Base-by-base conservation (phyloP, 129 eudicot species). In the Artemisia argyi region DNA sequence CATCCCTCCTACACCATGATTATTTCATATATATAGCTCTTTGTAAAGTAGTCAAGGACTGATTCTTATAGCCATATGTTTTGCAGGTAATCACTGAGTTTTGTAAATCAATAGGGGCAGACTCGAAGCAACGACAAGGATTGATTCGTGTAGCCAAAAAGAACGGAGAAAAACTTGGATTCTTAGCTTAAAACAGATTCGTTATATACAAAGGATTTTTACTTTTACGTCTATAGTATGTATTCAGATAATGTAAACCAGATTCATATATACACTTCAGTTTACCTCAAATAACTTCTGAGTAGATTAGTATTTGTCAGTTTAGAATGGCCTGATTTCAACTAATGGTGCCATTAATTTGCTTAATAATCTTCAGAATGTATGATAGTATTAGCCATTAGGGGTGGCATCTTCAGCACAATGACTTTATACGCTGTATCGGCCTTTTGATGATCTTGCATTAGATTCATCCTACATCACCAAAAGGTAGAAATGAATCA, bases 21-120 rank as follows among this genome's bases (percentile, higher is more conserved):
- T 39, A 7, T 1, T 39, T 39, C 2, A 39, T 39, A 39, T 39
- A 7, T 39, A 39, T 0, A 1, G 2, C 9, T 39, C 46, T 39
- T 39, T 39, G 10, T 0, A 39, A 39, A 1, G 46, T 39, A 39
- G 2, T 39, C 46, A 39, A 24, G 26, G n/a, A n/a, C n/a, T n/a
- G n/a, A n/a, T n/a, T n/a, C n/a, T n/a, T n/a, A n/a, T n/a, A n/a
- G n/a, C n/a, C n/a, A n/a, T n/a, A n/a, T 62, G 49, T 49, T 32
- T 71, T 77, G 51, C 86, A 94, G 98, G 98, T 94, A 39, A 94
- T 94, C 24, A 94, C 86, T 0, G 98, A 94, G 75, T 94, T 94
- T 81, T 94, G 96, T 86, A 94, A 94, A 77, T 80, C 98, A 13
- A 94, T 94, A 55, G 98, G 98, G 65, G 98, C 98, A 60, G 98